Conservation (phyloP, 805 yeast genomes). For the Schwanniomyces sp. region DNA sequence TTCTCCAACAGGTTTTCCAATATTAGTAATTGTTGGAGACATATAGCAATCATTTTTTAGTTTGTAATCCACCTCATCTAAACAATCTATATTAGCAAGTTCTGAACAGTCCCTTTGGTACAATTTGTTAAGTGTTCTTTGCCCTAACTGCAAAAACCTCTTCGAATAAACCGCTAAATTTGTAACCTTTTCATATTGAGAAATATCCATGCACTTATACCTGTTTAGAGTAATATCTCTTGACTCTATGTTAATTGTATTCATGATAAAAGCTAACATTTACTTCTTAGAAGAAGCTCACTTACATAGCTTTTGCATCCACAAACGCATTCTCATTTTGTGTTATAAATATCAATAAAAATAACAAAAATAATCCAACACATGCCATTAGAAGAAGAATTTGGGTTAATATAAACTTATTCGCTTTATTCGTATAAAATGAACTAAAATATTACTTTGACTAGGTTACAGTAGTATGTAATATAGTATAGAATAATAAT, state of each 20-base stretch:
- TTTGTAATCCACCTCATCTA: background rate
- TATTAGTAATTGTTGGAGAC: background rate
- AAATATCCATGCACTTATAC: background rate
- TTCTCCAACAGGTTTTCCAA: background rate
- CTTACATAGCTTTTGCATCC: background rate
- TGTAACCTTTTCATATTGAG: too few species aligned
- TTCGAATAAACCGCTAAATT: background rate
- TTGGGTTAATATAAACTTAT: too few species aligned
- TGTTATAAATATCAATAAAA: background rate
- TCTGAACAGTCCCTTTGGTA: background rate
- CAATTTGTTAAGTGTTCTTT: background rate
- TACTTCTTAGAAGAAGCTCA: too few species aligned
- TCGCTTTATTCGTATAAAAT: background rate
- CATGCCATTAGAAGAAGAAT: background rate
- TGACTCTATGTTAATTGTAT: background rate
- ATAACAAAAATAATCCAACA: too few species aligned
- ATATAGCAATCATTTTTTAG: background rate
- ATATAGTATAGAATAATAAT: too few species aligned
- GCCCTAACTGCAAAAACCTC: background rate
- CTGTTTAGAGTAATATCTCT: background rate
- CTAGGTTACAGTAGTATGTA: too few species aligned
- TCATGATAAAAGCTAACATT: background rate
- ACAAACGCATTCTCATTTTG: background rate
- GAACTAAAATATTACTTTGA: background rate
- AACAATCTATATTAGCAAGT: too few species aligned